phyloP scores from a whole-genome alignment of 495 filamentous ascomycete species.

The Penicillium salamii region DNA sequence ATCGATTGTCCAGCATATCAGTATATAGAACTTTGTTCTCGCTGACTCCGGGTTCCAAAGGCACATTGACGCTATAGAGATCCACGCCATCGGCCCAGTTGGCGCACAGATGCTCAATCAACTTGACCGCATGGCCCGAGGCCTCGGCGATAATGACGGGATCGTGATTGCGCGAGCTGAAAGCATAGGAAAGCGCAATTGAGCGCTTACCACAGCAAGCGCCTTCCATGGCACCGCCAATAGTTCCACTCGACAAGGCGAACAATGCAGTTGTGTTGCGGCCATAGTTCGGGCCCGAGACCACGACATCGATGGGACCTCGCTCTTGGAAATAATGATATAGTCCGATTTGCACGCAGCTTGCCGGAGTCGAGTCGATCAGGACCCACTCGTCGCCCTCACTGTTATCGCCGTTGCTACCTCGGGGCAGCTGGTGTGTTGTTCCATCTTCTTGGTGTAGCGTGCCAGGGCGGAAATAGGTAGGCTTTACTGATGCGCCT shows the following conservation, averaged over 20 bases:
- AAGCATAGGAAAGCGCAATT: conserved; percentile 85
- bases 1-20: conserved; percentile 81
- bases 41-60: conserved; percentile 67
- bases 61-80: conserved; percentile 85
- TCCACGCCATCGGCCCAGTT: conserved; percentile 77
- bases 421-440: conserved; percentile 52
- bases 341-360: conserved; percentile 85
- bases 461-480: conserved; percentile 76
- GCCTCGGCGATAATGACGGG: conserved; percentile 73
- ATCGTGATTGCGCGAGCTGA: conserved; percentile 77
- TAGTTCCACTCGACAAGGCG: conserved; percentile 81
- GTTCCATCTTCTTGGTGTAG: conserved; percentile 66
- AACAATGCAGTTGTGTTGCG: conserved; percentile 92
- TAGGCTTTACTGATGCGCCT: conserved; percentile 76
- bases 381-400: conserved; percentile 86
- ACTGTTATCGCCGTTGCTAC: conserved; percentile 54
- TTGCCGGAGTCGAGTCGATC: conserved; percentile 83
- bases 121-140: conserved; percentile 60
- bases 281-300: conserved; percentile 92
- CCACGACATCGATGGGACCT: conserved; percentile 78
- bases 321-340: conserved; percentile 81
- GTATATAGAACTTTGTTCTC: conserved; percentile 72
- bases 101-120: conserved; percentile 72
- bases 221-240: conserved; percentile 89
- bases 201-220: conserved; percentile 75